Conservation (phyloP, 1,284 basidiomycete species). For the Apiotrichum sp. region DNA sequence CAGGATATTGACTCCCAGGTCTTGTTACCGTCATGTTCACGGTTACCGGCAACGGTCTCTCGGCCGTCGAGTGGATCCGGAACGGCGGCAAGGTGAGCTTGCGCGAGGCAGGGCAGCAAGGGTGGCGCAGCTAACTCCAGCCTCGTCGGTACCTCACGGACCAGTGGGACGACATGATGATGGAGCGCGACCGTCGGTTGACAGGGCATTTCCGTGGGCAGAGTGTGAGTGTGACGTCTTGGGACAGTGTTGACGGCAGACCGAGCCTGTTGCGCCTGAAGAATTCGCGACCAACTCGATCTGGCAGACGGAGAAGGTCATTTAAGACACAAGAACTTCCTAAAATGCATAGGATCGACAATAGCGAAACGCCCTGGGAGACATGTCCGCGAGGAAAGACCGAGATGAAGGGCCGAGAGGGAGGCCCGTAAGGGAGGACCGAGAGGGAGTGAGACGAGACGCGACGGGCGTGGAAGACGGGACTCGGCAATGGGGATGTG, state of each 20-base stretch:
- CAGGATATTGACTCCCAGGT: slow-evolving; percentile 50
- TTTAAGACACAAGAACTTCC: background rate
- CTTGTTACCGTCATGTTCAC: slow-evolving; percentile 83
- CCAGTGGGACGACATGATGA: slow-evolving; percentile 90
- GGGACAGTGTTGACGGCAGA: slow-evolving; percentile 49
- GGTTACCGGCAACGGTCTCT: slow-evolving; percentile 76
- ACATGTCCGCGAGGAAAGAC: too few species aligned
- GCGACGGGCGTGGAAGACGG: too few species aligned
- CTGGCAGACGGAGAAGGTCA: slow-evolving; percentile 60
- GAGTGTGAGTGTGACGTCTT: slow-evolving; percentile 53
- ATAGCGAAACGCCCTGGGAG: background rate
- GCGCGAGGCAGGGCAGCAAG: background rate
- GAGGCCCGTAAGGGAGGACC: too few species aligned
- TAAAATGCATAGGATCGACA: slow-evolving; percentile 17
- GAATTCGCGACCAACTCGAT: slow-evolving; percentile 69
- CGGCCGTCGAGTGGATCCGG: slow-evolving; percentile 65
- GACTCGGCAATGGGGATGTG: too few species aligned
- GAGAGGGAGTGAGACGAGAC: too few species aligned
- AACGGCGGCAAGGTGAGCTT: slow-evolving; percentile 81
- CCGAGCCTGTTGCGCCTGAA: slow-evolving; percentile 63
- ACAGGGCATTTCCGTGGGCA: slow-evolving; percentile 85
- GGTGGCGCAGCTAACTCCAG: slow-evolving; percentile 35
- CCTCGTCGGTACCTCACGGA: slow-evolving; percentile 77
- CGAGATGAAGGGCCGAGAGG: too few species aligned
- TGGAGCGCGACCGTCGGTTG: slow-evolving; percentile 76